A percentile compares a stretch with the other conserved stretches of the same genome.
Conservation (phyloP, 441 rosid species). For the Aleurites moluccanus region DNA sequence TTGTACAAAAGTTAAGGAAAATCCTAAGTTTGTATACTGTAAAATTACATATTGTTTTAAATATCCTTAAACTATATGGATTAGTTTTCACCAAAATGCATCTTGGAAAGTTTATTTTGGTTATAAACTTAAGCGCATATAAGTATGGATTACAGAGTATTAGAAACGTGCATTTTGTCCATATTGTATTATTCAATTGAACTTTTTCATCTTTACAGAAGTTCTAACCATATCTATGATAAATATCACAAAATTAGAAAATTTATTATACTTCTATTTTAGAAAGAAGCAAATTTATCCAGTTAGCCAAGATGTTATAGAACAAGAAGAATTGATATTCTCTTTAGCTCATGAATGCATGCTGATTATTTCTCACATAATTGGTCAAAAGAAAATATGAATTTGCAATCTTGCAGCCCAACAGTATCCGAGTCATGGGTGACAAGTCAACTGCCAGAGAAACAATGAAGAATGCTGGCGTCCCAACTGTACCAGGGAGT, state of each 20-base stretch:
- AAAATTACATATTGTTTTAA: background rate
- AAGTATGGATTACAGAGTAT: background rate
- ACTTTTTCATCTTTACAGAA: background rate
- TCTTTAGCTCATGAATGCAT: background rate
- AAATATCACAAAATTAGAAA: background rate
- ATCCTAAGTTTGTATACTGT: background rate
- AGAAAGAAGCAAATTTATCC: background rate
- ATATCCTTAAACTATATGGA: background rate
- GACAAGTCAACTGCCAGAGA: slow-evolving; percentile 97
- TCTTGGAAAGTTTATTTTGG: background rate
- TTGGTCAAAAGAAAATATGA: background rate
- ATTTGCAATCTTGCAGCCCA: slow-evolving; percentile 58
- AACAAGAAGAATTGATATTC: background rate
- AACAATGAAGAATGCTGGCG: slow-evolving; percentile 97
- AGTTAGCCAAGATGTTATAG: background rate
- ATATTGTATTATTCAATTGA: background rate
- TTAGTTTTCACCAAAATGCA: background rate
- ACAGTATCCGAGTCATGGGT: slow-evolving; percentile 96
- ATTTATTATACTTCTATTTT: background rate
- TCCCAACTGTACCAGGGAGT: slow-evolving; percentile 99
- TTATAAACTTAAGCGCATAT: background rate
- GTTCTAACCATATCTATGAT: background rate
- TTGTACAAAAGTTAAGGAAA: background rate
- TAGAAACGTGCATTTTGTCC: background rate
- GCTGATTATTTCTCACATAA: background rate